Percentiles rank a stretch among this genome's conserved stretches.
phyloP scores from a whole-genome alignment of 1,284 basidiomycete species.

The Violaceomyces palustris region DNA sequence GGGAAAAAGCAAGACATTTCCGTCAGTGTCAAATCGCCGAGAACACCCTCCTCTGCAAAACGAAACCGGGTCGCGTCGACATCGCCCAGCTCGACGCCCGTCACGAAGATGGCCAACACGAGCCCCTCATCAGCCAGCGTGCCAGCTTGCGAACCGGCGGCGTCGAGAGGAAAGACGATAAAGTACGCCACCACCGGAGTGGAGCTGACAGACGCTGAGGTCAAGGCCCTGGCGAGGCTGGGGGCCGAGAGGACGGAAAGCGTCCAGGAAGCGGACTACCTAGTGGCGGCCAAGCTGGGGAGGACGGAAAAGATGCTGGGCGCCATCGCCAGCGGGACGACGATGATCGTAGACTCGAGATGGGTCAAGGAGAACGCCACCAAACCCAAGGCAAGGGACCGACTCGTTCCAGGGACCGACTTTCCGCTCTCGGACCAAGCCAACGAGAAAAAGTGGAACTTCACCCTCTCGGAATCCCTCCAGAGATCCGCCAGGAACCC shows the following conservation, averaged over 20 bases:
- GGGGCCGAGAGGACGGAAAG: slow-evolving; percentile 17
- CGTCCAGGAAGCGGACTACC: slow-evolving; percentile 18
- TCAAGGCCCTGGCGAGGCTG: slow-evolving; percentile 8
- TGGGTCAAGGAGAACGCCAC: slow-evolving; percentile 22
- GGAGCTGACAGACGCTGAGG: slow-evolving; percentile 13
- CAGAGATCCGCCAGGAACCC: too few species aligned
- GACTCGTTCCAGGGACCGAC: too few species aligned
- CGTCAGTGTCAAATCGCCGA: slow-evolving; percentile 8
- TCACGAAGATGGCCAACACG: neutral
- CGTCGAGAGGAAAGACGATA: slow-evolving; percentile 10
- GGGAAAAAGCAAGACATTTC: too few species aligned
- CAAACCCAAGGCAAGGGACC: too few species aligned
- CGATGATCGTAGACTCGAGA: slow-evolving; percentile 14
- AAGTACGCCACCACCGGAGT: too few species aligned
- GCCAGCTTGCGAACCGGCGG: neutral
- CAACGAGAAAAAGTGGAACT: too few species aligned
- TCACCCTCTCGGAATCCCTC: too few species aligned
- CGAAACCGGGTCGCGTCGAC: slow-evolving; percentile 1
- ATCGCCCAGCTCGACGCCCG: slow-evolving; percentile 1
- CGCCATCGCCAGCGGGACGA: slow-evolving; percentile 16
- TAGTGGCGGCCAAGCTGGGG: slow-evolving; percentile 21
- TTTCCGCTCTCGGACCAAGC: too few species aligned
- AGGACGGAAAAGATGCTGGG: slow-evolving; percentile 28
- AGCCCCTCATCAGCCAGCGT: neutral
- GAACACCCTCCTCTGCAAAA: slow-evolving; percentile 1